Conservation (phyloP, 2,329 filamentous ascomycete species). For the Metarhizium sp. region DNA sequence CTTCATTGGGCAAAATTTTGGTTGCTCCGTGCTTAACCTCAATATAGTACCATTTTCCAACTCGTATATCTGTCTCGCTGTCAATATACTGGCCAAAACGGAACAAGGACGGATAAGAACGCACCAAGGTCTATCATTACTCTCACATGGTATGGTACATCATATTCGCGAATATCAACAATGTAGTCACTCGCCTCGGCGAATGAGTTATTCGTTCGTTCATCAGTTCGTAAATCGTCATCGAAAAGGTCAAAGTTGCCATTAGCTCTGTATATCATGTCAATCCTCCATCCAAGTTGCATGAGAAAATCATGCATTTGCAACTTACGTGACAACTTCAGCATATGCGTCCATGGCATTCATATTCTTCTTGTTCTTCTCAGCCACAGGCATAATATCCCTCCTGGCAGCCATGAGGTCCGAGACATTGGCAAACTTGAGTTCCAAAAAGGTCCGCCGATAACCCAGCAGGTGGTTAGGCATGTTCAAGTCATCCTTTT, state of each 20-base stretch:
- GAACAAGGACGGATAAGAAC: constrained; percentile 4
- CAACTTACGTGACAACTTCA: constrained; percentile 75
- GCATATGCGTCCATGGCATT: constrained; percentile 98
- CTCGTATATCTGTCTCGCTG: constrained; percentile 64
- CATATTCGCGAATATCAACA: constrained; percentile 97
- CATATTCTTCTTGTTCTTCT: constrained; percentile 94
- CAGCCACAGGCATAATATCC: constrained; percentile 80
- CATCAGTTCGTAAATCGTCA: constrained; percentile 73
- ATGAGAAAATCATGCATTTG: not conserved
- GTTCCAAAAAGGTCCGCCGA: constrained; percentile 75
- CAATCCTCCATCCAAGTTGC: constrained; percentile 4
- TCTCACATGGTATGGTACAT: constrained; percentile 97
- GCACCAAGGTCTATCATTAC: constrained; percentile 89
- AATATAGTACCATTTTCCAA: constrained; percentile 94
- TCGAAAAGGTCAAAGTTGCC: constrained; percentile 94
- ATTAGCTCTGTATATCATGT: constrained; percentile 45
- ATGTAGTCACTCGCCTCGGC: constrained; percentile 93
- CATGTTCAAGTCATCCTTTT: constrained; percentile 91
- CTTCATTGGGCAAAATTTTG: constrained; percentile 75
- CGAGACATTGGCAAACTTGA: constrained; percentile 78
- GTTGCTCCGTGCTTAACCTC: constrained; percentile 87
- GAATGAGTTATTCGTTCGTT: constrained; percentile 65
- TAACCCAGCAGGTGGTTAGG: constrained; percentile 94
- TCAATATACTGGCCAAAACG: constrained; percentile 11
- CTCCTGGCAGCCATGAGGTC: constrained; percentile 79